Conservation (phyloP, 176 grass and related monocot species). For the Puccinellia tenuiflora region DNA sequence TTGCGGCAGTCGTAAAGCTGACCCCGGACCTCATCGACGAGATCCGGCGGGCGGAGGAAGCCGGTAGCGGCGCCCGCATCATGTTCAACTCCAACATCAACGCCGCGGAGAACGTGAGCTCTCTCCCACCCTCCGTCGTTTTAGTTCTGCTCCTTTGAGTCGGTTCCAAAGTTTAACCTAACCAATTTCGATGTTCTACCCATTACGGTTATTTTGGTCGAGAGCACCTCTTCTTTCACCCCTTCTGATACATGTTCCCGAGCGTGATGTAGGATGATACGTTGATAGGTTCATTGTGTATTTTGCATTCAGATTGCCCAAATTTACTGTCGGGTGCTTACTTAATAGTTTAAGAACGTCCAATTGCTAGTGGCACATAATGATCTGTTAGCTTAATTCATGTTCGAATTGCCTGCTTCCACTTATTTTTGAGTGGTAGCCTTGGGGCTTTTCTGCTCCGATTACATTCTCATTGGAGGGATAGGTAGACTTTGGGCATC, state of each 20-base stretch:
- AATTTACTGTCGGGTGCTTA: conserved; percentile 5
- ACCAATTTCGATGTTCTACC: conserved; percentile 19
- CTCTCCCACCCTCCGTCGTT: neutral
- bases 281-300: neutral
- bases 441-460: neutral
- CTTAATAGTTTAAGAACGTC: neutral
- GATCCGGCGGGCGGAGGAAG: conserved; percentile 87
- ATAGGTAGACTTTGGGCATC: neutral
- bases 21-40: conserved; percentile 90
- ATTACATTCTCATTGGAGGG: neutral
- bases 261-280: neutral
- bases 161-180: conserved; percentile 26
- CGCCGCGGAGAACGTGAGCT: conserved; percentile 74
- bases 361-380: neutral
- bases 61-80: conserved; percentile 68
- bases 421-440: neutral
- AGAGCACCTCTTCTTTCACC: neutral
- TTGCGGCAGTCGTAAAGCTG: conserved; percentile 75
- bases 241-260: neutral
- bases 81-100: conserved; percentile 79
- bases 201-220: neutral
- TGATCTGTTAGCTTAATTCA: neutral
- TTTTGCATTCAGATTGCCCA: conserved; percentile 9
- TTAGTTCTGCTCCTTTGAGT: neutral
- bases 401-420: neutral